Evolutionary conservation across 1,284 basidiomycete genomes (phyloP), one percentile per base, ranked within the genome.

Genomic region (Wolfiporia cocos): DNA sequence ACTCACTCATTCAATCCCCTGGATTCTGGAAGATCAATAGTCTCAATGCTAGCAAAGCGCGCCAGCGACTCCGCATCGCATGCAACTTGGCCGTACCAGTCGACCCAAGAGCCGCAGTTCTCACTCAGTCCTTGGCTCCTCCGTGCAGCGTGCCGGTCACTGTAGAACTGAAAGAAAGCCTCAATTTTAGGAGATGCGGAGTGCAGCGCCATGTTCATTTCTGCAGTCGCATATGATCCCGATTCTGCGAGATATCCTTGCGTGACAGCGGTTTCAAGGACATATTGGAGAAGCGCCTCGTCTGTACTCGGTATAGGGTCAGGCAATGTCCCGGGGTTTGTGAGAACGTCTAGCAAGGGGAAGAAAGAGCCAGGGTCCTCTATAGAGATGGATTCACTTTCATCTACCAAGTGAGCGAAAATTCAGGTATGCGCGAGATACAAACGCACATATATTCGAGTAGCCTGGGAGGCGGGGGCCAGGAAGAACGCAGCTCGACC

Each of bases 31-130:
- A 67, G 49, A 46, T 77, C 77, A 42, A 78, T 70, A 12, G 70
- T 66, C 46, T 85, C 77, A 17, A 71, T 55, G 29, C 76, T 76
- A 14, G 75, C 74, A 24, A 87, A 67, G 34, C 64, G 69, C 33
- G 67, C 68, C 38, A 92, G 67, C 3, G 69, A 75, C 31, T 86
- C 77, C 3, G 76, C 71, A 41, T 81, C 79, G 57, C 92, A 95
- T 9, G 86, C 78, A 14, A 79, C 71, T 44, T 79, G 66, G 0
- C 89, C 88, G 52, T 86, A 83, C 85, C 89, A 93, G 47, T 93
- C 87, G 3, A 94, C 82, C 92, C 91, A 95, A 15, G 83, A 84
- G 1, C 71, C 78, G 56, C 92, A 93, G 0, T 58, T 52, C 15
- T 57, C 57, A 10, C 65, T 35, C 1, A 21, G 35, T 7, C 20